Conservation (phyloP, 2,329 filamentous ascomycete genomes). For the Monilinia vaccinii-corymbosi region DNA sequence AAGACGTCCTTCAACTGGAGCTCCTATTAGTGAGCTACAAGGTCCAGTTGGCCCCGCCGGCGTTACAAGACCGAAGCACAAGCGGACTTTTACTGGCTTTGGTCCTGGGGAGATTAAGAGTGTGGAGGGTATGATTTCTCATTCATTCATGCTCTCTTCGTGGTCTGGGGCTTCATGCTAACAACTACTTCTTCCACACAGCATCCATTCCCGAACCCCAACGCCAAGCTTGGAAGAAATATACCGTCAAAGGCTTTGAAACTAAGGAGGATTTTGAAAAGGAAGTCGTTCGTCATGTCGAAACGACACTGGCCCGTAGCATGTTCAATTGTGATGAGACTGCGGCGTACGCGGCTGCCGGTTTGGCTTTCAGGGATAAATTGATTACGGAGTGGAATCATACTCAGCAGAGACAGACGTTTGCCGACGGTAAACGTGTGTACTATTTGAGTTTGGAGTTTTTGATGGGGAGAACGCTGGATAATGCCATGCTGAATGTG, state of each 20-base stretch:
- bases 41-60: conserved; percentile 75
- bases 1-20: conserved; percentile 71
- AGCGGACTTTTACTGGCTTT: conserved; percentile 91
- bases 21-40: conserved; percentile 77
- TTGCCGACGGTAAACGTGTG: conserved; percentile 80
- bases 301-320: conserved; percentile 90
- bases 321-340: conserved; percentile 96
- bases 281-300: conserved; percentile 87
- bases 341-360: conserved; percentile 85
- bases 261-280: conserved; percentile 76
- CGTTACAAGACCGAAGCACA: conserved; percentile 85
- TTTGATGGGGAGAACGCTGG: conserved; percentile 88
- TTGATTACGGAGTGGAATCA: conserved; percentile 95
- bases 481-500: conserved; percentile 98
- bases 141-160: not conserved
- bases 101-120: conserved; percentile 85
- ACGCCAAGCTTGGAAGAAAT: conserved; percentile 66
- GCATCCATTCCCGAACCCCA: conserved; percentile 80
- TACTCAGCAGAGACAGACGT: conserved; percentile 93
- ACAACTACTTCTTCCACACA: conserved; percentile 25
- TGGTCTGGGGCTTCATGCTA: not conserved
- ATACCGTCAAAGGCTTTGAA: conserved; percentile 58
- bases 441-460: conserved; percentile 98
- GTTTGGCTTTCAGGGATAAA: conserved; percentile 85
- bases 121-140: conserved; percentile 61